A percentile compares a stretch with the other conserved stretches of the same genome.
These are phyloP conservation scores for Hypsizygus marmoreus DNA, from an alignment of 768 basidiomycete species.

Conservation along the genomic window DNA sequence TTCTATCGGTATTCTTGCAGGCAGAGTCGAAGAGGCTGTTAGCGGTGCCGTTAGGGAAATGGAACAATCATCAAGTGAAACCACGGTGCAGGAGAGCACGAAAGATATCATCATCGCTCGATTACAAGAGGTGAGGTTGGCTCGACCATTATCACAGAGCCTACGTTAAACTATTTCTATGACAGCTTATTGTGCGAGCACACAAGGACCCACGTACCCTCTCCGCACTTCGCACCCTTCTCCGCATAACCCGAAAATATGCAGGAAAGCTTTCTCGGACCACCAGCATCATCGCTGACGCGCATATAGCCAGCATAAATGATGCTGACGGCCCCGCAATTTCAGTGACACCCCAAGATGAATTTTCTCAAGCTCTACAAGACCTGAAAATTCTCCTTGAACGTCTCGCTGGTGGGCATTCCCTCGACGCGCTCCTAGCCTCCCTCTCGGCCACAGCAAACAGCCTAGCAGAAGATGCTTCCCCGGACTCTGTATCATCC, in stretches of 20 bases:
- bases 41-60: neutral
- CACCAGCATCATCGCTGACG: slow-evolving; percentile 16
- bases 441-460: neutral
- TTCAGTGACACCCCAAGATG: neutral
- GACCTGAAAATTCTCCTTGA: slow-evolving; percentile 37
- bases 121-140: slow-evolving; percentile 30
- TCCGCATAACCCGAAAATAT: slow-evolving; percentile 35
- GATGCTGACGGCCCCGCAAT: slow-evolving; percentile 9
- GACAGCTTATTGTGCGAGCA: slow-evolving; percentile 29
- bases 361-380: slow-evolving; percentile 17
- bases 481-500: neutral
- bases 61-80: neutral
- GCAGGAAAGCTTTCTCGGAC: slow-evolving; percentile 21
- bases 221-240: slow-evolving; percentile 31
- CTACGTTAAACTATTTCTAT: slow-evolving; percentile 1
- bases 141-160: neutral
- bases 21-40: slow-evolving; percentile 2
- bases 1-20: slow-evolving; percentile 1
- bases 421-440: slow-evolving; percentile 29
- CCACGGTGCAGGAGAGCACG: neutral
- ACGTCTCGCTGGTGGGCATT: slow-evolving; percentile 32
- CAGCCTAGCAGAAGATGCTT: slow-evolving; percentile 1
- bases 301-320: slow-evolving; percentile 10
- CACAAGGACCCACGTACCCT: slow-evolving; percentile 33
- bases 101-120: slow-evolving; percentile 23